A percentile compares a stretch with the other conserved stretches of the same genome.
phyloP scores from a whole-genome alignment of 306 rosid species.

The Corylus americana region DNA sequence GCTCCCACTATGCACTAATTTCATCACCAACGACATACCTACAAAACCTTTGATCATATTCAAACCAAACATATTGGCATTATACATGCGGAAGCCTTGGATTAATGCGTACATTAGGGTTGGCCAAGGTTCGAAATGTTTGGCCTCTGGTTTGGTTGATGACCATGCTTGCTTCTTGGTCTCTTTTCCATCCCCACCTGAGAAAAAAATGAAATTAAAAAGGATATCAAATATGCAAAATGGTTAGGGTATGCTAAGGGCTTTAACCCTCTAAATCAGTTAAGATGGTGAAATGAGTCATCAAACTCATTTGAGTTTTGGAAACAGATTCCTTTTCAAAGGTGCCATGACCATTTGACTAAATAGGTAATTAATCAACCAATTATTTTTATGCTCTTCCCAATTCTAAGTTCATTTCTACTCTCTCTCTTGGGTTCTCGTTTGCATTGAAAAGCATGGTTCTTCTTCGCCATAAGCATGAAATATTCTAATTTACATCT shows the following conservation, averaged over 20 bases:
- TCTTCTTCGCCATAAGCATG: background rate
- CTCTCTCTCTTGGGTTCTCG: background rate
- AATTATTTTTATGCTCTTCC: background rate
- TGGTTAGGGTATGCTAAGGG: background rate
- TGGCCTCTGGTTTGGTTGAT: slow-evolving; percentile 57
- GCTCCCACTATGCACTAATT: background rate
- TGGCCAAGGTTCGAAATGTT: slow-evolving; percentile 65
- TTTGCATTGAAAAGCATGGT: background rate
- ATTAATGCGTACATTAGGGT: slow-evolving; percentile 64
- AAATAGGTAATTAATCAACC: background rate
- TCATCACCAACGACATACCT: slow-evolving; percentile 40
- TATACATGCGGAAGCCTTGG: slow-evolving; percentile 44
- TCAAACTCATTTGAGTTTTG: background rate
- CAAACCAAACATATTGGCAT: slow-evolving; percentile 38
- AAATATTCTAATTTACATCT: background rate
- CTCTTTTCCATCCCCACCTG: slow-evolving; percentile 76
- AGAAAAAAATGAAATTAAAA: slow-evolving; percentile 27
- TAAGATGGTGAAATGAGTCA: background rate
- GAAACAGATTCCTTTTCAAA: background rate
- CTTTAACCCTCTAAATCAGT: background rate
- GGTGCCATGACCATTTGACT: slow-evolving; percentile 1
- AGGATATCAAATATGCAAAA: slow-evolving; percentile 17
- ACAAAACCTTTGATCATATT: slow-evolving; percentile 38
- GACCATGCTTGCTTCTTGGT: slow-evolving; percentile 46
- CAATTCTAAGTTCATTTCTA: background rate